Conservation (phyloP, 148 eudicot genomes). For the Diospyros kaki region DNA sequence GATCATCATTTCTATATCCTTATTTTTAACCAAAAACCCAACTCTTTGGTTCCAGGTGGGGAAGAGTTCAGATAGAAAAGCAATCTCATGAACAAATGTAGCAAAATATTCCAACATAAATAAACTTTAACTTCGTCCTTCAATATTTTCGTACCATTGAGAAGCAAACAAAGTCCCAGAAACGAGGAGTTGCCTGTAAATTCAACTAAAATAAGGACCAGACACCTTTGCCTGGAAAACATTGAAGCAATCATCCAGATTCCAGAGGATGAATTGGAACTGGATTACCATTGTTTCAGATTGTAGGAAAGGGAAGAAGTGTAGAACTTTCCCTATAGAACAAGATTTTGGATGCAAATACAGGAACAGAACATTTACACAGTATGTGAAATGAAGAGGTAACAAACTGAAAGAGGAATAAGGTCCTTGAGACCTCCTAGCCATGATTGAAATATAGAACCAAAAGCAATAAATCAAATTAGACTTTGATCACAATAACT, state of each 20-base stretch:
- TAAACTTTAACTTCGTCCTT: neutral
- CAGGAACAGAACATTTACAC: neutral
- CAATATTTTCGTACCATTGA: neutral
- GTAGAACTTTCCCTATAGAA: neutral
- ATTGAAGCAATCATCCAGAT: neutral
- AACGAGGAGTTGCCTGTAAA: neutral
- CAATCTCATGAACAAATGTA: neutral
- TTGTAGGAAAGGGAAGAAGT: neutral
- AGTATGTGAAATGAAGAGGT: neutral
- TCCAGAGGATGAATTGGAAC: neutral
- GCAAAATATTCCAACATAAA: neutral
- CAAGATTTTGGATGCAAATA: neutral
- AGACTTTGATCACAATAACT: too few relatives aligned
- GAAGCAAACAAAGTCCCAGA: neutral
- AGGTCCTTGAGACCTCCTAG: neutral
- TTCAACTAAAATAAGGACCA: neutral
- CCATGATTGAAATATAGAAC: neutral
- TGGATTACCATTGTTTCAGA: neutral
- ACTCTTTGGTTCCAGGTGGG: slow-evolving; percentile 4
- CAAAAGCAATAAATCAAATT: neutral
- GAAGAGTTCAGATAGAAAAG: neutral
- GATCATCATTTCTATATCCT: neutral
- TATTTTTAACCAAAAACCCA: neutral
- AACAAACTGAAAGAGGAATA: slow-evolving; percentile 1
- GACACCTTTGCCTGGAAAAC: neutral